phyloP scores from a whole-genome alignment of 2,329 filamentous ascomycete genomes.

The Raffaelea ambrosiae region DNA sequence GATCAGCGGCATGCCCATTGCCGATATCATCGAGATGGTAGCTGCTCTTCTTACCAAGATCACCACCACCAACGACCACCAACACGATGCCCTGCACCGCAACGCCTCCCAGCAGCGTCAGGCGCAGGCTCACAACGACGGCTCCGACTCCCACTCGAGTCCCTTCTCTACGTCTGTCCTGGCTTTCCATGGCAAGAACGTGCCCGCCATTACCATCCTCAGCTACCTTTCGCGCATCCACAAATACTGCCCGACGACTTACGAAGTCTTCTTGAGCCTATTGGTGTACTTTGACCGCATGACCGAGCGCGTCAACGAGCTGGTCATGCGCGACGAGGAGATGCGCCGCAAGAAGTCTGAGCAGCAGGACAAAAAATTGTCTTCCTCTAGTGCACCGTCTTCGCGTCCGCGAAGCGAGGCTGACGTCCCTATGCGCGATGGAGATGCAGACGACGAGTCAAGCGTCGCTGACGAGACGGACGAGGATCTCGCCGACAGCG shows the following conservation, averaged over 20 bases:
- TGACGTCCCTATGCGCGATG: slow-evolving; percentile 5
- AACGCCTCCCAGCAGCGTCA: slow-evolving; percentile 52
- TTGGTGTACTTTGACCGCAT: slow-evolving; percentile 98
- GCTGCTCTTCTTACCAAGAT: slow-evolving; percentile 94
- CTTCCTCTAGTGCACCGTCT: no score
- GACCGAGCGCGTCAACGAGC: slow-evolving; percentile 88
- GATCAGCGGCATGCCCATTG: slow-evolving; percentile 94
- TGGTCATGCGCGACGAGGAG: slow-evolving; percentile 61
- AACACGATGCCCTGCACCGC: slow-evolving; percentile 85
- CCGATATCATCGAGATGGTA: slow-evolving; percentile 98
- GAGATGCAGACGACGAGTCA: slow-evolving; percentile 18
- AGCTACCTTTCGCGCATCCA: slow-evolving; percentile 95
- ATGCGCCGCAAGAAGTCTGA: slow-evolving; percentile 22
- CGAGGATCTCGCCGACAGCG: slow-evolving; percentile 42
- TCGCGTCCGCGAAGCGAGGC: slow-evolving; percentile 3
- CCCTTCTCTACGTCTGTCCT: slow-evolving; percentile 61
- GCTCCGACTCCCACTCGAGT: slow-evolving; percentile 51
- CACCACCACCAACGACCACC: slow-evolving; percentile 88
- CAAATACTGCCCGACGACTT: slow-evolving; percentile 97
- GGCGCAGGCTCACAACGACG: slow-evolving; percentile 31
- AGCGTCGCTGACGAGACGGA: slow-evolving; percentile 35
- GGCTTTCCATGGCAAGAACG: slow-evolving; percentile 96
- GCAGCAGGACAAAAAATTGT: slow-evolving; percentile 1
- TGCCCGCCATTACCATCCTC: slow-evolving; percentile 91
- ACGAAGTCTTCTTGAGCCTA: slow-evolving; percentile 92